A percentile compares a stretch with the other conserved stretches of the same genome.
These are phyloP conservation scores for Raffaelea albimanens DNA, from an alignment of 2,329 filamentous ascomycete species.

Conservation along the genomic window DNA sequence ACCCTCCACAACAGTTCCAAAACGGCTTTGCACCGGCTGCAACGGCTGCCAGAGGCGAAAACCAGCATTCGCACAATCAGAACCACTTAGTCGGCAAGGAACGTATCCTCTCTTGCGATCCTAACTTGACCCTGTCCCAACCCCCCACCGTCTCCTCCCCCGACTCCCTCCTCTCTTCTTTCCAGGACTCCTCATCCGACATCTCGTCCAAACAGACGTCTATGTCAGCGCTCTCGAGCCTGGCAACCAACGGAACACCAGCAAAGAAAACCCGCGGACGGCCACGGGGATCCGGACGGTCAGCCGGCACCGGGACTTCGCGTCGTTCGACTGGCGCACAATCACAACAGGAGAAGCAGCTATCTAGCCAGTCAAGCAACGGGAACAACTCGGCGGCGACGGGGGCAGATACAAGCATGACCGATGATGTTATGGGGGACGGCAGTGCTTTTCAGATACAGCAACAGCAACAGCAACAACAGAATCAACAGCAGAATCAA, in stretches of 20 bases:
- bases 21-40: neutral
- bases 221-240: constrained; percentile 11
- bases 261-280: constrained; percentile 5
- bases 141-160: constrained; percentile 11
- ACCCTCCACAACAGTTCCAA: neutral
- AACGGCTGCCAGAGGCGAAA: too few relatives aligned
- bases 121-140: constrained; percentile 5
- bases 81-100: neutral
- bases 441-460: neutral
- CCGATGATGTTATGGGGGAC: neutral
- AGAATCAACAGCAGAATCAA: neutral
- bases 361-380: neutral
- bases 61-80: neutral
- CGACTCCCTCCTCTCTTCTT: constrained; percentile 19
- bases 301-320: neutral
- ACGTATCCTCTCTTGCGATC: constrained; percentile 9
- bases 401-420: neutral
- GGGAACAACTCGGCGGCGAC: neutral
- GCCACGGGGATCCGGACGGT: constrained; percentile 19
- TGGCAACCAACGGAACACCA: constrained; percentile 30
- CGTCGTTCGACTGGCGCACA: neutral
- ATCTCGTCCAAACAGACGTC: constrained; percentile 23
- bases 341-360: neutral
- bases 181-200: constrained; percentile 42
- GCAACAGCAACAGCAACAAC: neutral